Percentiles rank a stretch among this genome's conserved stretches.
Conservation (phyloP, 1,139 yeast species). For the Saccharomyces pastorianus region DNA sequence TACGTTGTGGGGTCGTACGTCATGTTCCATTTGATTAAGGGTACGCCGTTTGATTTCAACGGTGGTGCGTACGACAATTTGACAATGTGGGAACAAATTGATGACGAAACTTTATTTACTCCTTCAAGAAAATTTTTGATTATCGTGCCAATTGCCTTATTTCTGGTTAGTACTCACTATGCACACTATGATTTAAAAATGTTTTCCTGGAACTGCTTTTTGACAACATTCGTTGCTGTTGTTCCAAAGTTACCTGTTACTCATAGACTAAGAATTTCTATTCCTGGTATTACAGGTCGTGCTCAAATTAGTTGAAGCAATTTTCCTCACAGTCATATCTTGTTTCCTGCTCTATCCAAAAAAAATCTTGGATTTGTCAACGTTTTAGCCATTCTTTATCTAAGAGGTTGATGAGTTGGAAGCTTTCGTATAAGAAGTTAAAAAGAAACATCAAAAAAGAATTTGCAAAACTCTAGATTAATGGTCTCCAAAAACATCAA, state of each 20-base stretch:
- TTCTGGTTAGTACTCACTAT: constrained; percentile 83
- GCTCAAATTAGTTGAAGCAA: constrained; percentile 16
- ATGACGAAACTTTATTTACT: constrained; percentile 93
- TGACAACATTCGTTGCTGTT: constrained; percentile 72
- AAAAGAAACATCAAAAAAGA: too few relatives aligned
- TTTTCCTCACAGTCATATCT: too few relatives aligned
- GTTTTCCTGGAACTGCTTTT: constrained; percentile 69
- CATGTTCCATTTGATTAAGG: constrained; percentile 27
- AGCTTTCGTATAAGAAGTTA: too few relatives aligned
- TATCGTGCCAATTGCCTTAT: constrained; percentile 83
- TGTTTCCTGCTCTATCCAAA: too few relatives aligned
- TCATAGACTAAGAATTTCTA: constrained; percentile 67
- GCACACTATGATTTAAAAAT: constrained; percentile 74
- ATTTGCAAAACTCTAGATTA: too few relatives aligned
- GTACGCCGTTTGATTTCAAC: constrained; percentile 94
- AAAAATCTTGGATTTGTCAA: too few relatives aligned
- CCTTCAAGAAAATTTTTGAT: constrained; percentile 89
- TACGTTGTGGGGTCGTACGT: constrained; percentile 79
- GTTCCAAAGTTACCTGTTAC: constrained; percentile 83
- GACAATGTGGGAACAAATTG: constrained; percentile 99
- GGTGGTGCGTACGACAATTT: constrained; percentile 92
- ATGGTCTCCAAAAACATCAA: too few relatives aligned
- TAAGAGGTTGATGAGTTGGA: too few relatives aligned
- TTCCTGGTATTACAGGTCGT: constrained; percentile 38
- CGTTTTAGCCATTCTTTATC: too few relatives aligned